Percentiles rank a stretch among this genome's conserved stretches.
phyloP scores from a whole-genome alignment of 768 basidiomycete genomes.

The Trametes cubensis region DNA sequence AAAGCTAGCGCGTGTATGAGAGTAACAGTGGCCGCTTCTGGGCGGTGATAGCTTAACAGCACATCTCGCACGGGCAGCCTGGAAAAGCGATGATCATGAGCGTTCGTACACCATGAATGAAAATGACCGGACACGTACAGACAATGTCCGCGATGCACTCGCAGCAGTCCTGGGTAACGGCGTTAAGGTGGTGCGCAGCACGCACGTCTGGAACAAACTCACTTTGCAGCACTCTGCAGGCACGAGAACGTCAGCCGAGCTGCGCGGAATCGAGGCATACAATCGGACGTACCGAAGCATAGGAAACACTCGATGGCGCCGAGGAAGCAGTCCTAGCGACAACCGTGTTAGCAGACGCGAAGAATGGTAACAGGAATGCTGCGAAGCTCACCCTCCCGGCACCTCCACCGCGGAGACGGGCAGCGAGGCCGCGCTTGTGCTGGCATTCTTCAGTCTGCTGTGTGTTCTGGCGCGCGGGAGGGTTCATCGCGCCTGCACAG shows the following conservation, averaged over 20 bases:
- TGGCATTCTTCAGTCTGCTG: conserved; percentile 37
- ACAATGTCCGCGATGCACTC: conserved; percentile 71
- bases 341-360: not conserved
- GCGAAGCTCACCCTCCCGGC: conserved; percentile 55
- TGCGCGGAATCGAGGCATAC: not conserved
- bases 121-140: conserved; percentile 48
- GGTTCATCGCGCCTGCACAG: conserved; percentile 49
- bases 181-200: conserved; percentile 5
- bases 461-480: conserved; percentile 38
- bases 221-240: conserved; percentile 74
- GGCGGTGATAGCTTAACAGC: conserved; percentile 45
- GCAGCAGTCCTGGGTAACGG: conserved; percentile 58
- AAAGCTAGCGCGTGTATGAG: not conserved
- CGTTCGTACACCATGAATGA: not conserved
- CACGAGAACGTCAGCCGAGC: not conserved
- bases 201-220: conserved; percentile 18
- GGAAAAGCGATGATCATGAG: conserved; percentile 13
- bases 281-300: conserved; percentile 60
- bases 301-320: conserved; percentile 66
- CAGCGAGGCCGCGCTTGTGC: conserved; percentile 48
- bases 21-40: not conserved
- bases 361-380: not conserved
- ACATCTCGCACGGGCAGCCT: conserved; percentile 85
- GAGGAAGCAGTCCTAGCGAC: conserved; percentile 66
- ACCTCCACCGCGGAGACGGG: conserved; percentile 71